Evolutionary conservation across 208 protist species (phyloP).

Genomic region (Porcisia hertigi): DNA sequence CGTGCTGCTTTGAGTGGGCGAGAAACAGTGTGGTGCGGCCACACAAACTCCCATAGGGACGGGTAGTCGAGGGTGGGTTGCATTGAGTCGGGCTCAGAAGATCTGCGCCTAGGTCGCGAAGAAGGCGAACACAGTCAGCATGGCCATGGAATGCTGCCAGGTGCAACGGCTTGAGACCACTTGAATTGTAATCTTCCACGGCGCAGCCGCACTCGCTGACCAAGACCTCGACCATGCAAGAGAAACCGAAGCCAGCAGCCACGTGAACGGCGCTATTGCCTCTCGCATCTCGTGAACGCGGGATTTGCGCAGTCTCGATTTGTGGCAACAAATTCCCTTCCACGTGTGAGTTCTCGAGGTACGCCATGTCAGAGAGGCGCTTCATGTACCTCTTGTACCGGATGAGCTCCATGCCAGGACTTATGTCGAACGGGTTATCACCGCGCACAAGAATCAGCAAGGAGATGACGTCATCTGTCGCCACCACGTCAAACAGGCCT

Average conservation of each 20-base stretch:
- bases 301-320: constrained; percentile 32
- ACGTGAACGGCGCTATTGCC: constrained; percentile 57
- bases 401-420: constrained; percentile 58
- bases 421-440: constrained; percentile 66
- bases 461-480: constrained; percentile 45
- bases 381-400: constrained; percentile 23
- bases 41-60: constrained; percentile 7
- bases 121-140: constrained; percentile 33
- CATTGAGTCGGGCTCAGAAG: constrained; percentile 20
- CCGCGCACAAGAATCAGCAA: constrained; percentile 49
- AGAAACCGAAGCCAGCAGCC: constrained; percentile 40
- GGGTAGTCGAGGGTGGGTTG: not conserved
- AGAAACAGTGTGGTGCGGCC: constrained; percentile 49
- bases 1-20: constrained; percentile 46
- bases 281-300: constrained; percentile 22
- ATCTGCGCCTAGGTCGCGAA: constrained; percentile 36
- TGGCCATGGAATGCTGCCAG: constrained; percentile 44
- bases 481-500: constrained; percentile 52
- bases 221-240: constrained; percentile 29
- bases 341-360: constrained; percentile 43
- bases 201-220: constrained; percentile 40
- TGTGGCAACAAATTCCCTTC: constrained; percentile 28
- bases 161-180: constrained; percentile 52
- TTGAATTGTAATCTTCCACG: constrained; percentile 38
- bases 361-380: constrained; percentile 8